These are phyloP conservation scores for Termitomyces sp. DNA, from an alignment of 768 basidiomycete genomes.

Conservation along the genomic window DNA sequence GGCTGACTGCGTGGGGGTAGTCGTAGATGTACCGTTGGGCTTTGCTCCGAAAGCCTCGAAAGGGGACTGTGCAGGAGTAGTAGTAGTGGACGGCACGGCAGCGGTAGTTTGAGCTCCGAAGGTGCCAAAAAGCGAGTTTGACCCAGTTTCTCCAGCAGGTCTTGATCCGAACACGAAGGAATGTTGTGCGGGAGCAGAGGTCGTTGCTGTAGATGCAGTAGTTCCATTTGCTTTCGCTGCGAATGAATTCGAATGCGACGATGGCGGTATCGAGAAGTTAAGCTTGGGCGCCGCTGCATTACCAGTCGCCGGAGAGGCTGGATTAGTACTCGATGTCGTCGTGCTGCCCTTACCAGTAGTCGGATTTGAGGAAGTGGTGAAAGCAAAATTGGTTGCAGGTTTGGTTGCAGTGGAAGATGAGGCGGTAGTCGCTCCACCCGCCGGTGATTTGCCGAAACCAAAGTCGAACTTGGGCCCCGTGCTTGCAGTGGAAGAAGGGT, in stretches of 20 bases:
- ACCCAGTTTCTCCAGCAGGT: not conserved
- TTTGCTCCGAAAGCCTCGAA: not conserved
- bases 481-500: conserved; percentile 21
- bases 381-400: conserved; percentile 21
- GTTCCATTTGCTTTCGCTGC: conserved; percentile 6
- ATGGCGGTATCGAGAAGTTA: conserved; percentile 13
- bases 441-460: conserved; percentile 22
- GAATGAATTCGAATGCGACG: conserved; percentile 3
- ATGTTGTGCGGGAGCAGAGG: not conserved
- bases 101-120: not conserved
- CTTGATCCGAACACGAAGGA: conserved; percentile 5
- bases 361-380: conserved; percentile 17
- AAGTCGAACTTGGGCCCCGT: conserved; percentile 36
- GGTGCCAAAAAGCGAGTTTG: not conserved
- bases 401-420: conserved; percentile 23
- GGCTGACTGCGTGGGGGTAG: not conserved
- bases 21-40: not conserved
- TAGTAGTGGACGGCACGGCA: not conserved
- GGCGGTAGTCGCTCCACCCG: conserved; percentile 11
- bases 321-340: not conserved
- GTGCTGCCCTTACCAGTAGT: conserved; percentile 10
- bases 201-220: not conserved
- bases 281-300: conserved; percentile 13
- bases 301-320: not conserved
- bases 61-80: not conserved